Base-by-base conservation (phyloP, 176 grass and related monocot species). In the Aegilops longissima region DNA sequence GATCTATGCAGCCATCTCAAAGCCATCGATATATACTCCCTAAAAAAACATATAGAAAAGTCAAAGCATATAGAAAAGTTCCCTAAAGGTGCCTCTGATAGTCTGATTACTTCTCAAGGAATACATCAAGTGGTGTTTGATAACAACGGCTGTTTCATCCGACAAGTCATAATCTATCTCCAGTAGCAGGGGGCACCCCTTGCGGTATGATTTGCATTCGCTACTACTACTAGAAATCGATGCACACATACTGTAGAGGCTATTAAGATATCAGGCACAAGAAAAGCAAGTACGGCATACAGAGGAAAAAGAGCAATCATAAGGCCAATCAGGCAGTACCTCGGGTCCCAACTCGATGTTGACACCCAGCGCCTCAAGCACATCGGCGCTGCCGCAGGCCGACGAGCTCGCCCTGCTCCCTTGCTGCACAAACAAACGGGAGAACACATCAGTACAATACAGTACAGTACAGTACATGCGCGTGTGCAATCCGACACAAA, bases 321-420 rank as follows among this genome's bases (percentile, higher is more conserved):
- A 14, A 56, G 65, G 35, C 54, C 54, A 59, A 61, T 62, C 16
- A n/a, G 18, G 51, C n/a, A 82, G 47, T 95, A 98, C 94, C 87
- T 99, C 90, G 71, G 94, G 90, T 64, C 94, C 94, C 52, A 99
- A 74, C 9, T 94, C 59, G 80, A 99, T 94, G 63, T 99, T 93
- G 82, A 99, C 94, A 16, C 97, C 97, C 2, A 99, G 61, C 23
- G 85, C 90, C 78, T 97, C 94, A 25, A 97, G 85, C 30, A 99
- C 97, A 87, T 99, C 97, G 17, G 97, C 94, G 63, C 97, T 99
- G 25, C 97, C 97, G 74, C 97, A 99, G n/a, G 92, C 92, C 24
- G 97, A 99, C 63, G 97, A 99, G 76, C 90, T 99, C 38, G 97
- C 92, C 40, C 95, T 87, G 90, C 92, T 98, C 33, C 95, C 95